Base-by-base conservation (phyloP, 2,329 filamentous ascomycete genomes). In the Aspergillus pseudoviridinutans region DNA sequence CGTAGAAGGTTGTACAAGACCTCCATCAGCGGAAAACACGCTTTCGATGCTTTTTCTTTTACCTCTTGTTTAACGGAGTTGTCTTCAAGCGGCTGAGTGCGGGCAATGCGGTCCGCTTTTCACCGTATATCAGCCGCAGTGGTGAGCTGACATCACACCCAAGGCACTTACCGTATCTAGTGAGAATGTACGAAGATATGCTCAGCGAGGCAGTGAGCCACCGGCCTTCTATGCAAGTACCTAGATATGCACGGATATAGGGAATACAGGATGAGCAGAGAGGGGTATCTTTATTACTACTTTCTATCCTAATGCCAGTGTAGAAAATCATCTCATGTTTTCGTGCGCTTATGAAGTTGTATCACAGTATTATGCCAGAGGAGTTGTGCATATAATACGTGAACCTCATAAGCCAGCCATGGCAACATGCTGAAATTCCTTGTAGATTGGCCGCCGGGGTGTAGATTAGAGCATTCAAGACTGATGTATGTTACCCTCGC, bases 341-440 rank as follows among this genome's bases (percentile, higher is more conserved):
- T 42, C 6, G 20, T 17, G 38, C 14, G 20, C 2, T 42, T 20
- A 42, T 4, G 38, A 42, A 42, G 47, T 6, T 57, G 42, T 22
- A 22, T 54, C 20, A 54, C 14, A n/a, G 42, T 25, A n/a, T 50
- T 52, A 32, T 12, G 46, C 27, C 41, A 51, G 5, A 58, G 46
- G 3, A 38, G 29, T 20, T 61, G 57, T 17, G 57, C 59, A 54
- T 61, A 61, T 12, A 61, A 9, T 17, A 59, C 54, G 53, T 59
- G 59, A 27, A 35, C 28, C 44, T 61, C 57, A 51, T 61, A 59
- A 7, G 57, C 4, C 1, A 59, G 7, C 52, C 50, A 52, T 29
- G 50, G 50, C 29, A 25, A n/a, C 28, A 32, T 61, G 49, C 57
- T 61, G 14, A 51, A 61, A 27, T 61, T 35, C 27, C 50, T 57